Evolutionary conservation across 1,139 yeast species (phyloP).

Genomic region (Saccharomyces pastorianus): DNA sequence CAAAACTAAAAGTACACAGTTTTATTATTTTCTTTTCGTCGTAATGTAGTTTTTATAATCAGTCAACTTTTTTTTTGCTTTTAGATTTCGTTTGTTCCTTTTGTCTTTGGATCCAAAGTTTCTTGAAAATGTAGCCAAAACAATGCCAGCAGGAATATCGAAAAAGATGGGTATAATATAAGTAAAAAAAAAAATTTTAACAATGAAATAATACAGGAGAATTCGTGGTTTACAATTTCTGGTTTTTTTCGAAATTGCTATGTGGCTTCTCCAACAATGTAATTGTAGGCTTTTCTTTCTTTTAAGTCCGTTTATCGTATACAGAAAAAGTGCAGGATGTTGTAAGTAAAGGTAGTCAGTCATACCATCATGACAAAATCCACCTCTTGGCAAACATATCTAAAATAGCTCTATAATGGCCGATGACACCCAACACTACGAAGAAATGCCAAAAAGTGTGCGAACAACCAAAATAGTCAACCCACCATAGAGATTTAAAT

Average conservation of each 20-base stretch:
- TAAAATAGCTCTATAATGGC: conserved; percentile 72
- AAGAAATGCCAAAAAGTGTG: conserved; percentile 93
- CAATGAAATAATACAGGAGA: neutral
- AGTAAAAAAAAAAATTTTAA: neutral
- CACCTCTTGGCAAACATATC: conserved; percentile 48
- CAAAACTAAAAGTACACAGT: neutral
- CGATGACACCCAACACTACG: conserved; percentile 79
- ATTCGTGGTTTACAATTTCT: neutral
- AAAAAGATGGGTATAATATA: neutral
- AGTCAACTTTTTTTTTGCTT: neutral
- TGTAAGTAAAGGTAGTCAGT: neutral
- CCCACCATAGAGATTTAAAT: conserved; percentile 76
- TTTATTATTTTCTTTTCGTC: neutral
- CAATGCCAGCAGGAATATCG: neutral
- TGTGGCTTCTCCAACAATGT: neutral
- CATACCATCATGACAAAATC: conserved; percentile 8
- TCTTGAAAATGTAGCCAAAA: neutral
- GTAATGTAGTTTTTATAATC: neutral
- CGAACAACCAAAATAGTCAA: conserved; percentile 63
- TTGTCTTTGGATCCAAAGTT: neutral
- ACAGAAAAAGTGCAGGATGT: neutral
- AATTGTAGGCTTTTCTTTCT: neutral
- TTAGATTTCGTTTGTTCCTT: neutral
- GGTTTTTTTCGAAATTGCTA: neutral
- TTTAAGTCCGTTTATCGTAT: neutral